Evolutionary conservation across 306 rosid genomes (phyloP), one percentile per base, ranked within the genome.

Genomic region (Cucurbita maxima): DNA sequence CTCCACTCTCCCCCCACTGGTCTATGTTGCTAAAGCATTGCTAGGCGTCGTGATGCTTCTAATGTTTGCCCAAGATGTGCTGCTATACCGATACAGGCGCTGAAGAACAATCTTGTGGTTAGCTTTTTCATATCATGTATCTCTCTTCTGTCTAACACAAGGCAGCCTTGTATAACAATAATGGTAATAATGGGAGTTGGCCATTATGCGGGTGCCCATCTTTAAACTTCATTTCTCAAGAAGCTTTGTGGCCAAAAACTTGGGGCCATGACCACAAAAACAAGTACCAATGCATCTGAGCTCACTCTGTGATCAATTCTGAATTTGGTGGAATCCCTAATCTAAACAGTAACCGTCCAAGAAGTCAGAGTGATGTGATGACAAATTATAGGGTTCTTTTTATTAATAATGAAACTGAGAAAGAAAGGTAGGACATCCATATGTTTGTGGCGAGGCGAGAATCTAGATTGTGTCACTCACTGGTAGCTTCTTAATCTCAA

Each of bases 261-360:
- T n/a, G n/a, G n/a, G n/a, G 83, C 84, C 84, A 86, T 88, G 84
- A 44, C 92, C 96, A 79, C 84, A 73, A 79, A 88, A 50, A 89
- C 97, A 94, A 78, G 83, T 82, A 66, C 76, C 87, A 71, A 88
- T 71, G 57, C 96, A 94, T 69, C 83, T 90, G 76, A 41, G 83
- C 72, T 69, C 87, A 84, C 77, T 74, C 88, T 0, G 96, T 87
- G 78, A 88, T 85, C 79, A 41, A n/a, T 14, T 8, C 9, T 48
- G 73, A 69, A 69, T 70, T 34, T 70, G 47, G 45, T 50, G 4
- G 16, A 70, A 34, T 34, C 18, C 52, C 72, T 66, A 70, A 45
- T 51, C 58, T 34, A 34, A 30, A 34, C 56, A 70, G 34, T 30
- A 48, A 50, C 16, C 48, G 3, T 34, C 13, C 37, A 64, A 41